Percentiles rank a stretch among this genome's conserved stretches.
phyloP scores from a whole-genome alignment of 305 asterid species.

The Andrographis paniculata region DNA sequence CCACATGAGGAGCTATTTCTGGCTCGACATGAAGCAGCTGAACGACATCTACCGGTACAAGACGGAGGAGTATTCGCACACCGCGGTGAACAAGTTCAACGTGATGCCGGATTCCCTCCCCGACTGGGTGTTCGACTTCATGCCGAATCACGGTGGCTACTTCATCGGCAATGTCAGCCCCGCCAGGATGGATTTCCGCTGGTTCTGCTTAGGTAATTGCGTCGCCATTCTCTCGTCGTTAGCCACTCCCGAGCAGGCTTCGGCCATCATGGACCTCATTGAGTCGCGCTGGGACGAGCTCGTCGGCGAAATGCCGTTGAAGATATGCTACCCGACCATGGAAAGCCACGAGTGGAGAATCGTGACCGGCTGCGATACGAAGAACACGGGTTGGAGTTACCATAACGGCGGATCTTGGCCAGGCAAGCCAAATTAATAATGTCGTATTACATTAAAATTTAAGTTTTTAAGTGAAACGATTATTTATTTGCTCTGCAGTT shows the following conservation, averaged over 20 bases:
- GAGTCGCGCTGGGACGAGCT: constrained; percentile 87
- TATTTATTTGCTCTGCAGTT: too few species aligned
- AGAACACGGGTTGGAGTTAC: constrained; percentile 98
- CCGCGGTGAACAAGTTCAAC: too few species aligned
- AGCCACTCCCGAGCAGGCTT: too few species aligned
- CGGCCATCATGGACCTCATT: constrained; percentile 72
- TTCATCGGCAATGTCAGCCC: constrained; percentile 93
- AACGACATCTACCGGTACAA: constrained; percentile 86
- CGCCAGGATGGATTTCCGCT: constrained; percentile 95
- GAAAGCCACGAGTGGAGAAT: constrained; percentile 91
- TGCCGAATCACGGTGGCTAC: constrained; percentile 81
- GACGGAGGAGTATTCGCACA: too few species aligned
- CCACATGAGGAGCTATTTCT: constrained; percentile 86
- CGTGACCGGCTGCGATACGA: constrained; percentile 87
- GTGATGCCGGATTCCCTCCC: constrained; percentile 94
- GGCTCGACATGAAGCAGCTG: constrained; percentile 78
- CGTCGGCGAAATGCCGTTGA: constrained; percentile 78
- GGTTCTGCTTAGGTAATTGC: constrained; percentile 79
- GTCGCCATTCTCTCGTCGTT: constrained; percentile 75
- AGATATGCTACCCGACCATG: constrained; percentile 85
- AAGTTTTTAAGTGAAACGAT: too few species aligned
- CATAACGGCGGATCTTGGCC: constrained; percentile 99
- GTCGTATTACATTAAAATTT: too few species aligned
- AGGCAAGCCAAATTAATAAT: too few species aligned
- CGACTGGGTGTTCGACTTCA: constrained; percentile 93